Evolutionary conservation across 2,329 filamentous ascomycete species (phyloP), one percentile per base, ranked within the genome.

Genomic region (Cladophialophora immunda): DNA sequence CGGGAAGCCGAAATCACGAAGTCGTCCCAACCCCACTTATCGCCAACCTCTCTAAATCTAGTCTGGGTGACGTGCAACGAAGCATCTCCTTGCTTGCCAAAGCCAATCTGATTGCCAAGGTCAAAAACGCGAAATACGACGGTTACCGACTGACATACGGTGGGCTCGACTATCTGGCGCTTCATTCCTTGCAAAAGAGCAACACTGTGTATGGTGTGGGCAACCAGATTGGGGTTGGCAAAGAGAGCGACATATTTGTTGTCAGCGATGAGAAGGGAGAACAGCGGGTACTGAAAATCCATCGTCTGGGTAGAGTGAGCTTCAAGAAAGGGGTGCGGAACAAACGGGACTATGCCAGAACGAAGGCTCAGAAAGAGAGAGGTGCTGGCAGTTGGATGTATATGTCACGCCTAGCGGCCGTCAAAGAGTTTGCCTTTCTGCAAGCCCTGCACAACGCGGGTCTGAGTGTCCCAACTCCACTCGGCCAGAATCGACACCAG

Each of bases 381-480:
- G 86, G 85, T 65, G 90, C 90, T 17, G 93, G 89, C 4, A 95
- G 92, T 50, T 99, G 95, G 95, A 97, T 98, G 94, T 97, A 99
- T 79, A 92, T 99, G 80, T 97, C 92, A 13, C 87, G 93, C 47
- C 85, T 99, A 38, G 94, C 96, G 7, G 95, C 95, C 13, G 89
- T 95, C 84, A 97, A 96, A 77, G 95, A 99, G 78, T 97, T 87
- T 78, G 90, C 94, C 3, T 98, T 98, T 79, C 97, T 99, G 93
- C 89, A 90, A 71, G 93, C 91, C 0, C 85, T 99, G 6, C 82
- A 87, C 54, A 88, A 92, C 41, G 93, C 95, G 74, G 93, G 92
- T 0, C 97, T 98, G 74, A 89, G 92, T 0, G 94, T 99, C 0
- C 95, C 95, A 2, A 88, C 92, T 73, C 95, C 96, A 1, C 84